Evolutionary conservation across 345 rosid species (phyloP).

Genomic region (Rhodamnia argentea): DNA sequence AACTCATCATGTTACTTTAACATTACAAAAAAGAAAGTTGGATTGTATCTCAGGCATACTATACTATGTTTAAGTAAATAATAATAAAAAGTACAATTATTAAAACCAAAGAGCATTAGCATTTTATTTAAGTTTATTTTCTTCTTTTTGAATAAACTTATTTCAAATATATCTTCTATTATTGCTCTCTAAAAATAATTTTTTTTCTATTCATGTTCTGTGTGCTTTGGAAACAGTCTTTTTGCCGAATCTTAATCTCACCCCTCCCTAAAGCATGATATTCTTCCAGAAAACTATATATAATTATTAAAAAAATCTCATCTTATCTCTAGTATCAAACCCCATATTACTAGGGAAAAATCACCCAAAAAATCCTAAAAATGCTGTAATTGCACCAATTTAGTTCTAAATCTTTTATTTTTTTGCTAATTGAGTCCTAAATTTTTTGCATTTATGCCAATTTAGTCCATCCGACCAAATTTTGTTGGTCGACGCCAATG

Average conservation of each 20-base stretch:
- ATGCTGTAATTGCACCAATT: too few species aligned
- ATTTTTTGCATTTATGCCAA: too few species aligned
- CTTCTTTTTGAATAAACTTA: not conserved
- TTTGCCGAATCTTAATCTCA: not conserved
- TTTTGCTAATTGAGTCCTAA: too few species aligned
- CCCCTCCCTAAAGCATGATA: not conserved
- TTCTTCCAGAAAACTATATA: not conserved
- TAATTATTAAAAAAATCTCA: not conserved
- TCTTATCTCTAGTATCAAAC: not conserved
- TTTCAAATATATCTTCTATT: not conserved
- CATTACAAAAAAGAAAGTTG: not conserved
- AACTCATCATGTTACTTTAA: not conserved
- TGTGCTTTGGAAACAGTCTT: not conserved
- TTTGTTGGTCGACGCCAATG: too few species aligned
- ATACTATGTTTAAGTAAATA: not conserved
- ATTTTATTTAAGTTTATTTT: not conserved
- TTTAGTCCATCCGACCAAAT: too few species aligned
- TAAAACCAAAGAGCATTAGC: not conserved
- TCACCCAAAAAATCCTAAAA: too few species aligned
- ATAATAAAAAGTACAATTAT: not conserved
- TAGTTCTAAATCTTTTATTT: too few species aligned
- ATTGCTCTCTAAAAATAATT: not conserved
- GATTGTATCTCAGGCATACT: rapidly evolving
- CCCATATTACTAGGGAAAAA: not conserved
- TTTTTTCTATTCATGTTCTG: not conserved